These are phyloP conservation scores for Paraphaeosphaeria sporulosa DNA, from an alignment of 2,329 filamentous ascomycete species.

Conservation along the genomic window DNA sequence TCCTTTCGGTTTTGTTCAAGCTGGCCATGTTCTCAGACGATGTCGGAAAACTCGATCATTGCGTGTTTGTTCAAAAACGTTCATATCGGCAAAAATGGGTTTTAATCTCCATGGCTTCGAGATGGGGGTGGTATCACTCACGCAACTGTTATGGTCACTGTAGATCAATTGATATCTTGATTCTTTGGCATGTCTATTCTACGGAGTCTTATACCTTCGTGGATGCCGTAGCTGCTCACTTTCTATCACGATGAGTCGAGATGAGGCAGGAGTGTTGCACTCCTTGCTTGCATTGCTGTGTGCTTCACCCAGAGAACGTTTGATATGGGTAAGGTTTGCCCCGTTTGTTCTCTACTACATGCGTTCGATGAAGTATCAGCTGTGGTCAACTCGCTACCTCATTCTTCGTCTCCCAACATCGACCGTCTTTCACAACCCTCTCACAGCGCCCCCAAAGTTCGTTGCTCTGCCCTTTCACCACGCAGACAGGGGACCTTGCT, in stretches of 20 bases:
- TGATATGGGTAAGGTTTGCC: background rate
- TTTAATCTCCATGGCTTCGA: constrained; percentile 31
- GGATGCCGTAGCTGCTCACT: constrained; percentile 7
- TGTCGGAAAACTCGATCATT: constrained; percentile 39
- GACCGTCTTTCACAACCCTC: background rate
- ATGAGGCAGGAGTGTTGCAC: background rate
- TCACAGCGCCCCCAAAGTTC: background rate
- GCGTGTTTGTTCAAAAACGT: constrained; percentile 25
- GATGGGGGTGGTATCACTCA: constrained; percentile 9
- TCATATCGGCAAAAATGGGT: constrained; percentile 44
- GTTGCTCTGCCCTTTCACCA: background rate
- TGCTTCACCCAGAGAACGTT: background rate
- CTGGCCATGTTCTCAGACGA: constrained; percentile 36
- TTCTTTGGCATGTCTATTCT: constrained; percentile 5
- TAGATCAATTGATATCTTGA: constrained; percentile 6
- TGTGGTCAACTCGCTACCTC: background rate
- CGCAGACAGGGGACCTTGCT: background rate
- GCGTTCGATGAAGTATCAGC: background rate
- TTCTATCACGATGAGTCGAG: constrained; percentile 27
- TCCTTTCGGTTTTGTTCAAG: constrained; percentile 4
- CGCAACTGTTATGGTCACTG: background rate
- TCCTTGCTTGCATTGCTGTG: background rate
- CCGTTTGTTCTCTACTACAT: background rate
- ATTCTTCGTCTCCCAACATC: background rate
- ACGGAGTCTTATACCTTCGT: background rate